Percentiles rank a stretch among this genome's conserved stretches.
These are phyloP conservation scores for Russula sp. DNA, from an alignment of 768 basidiomycete genomes.

Conservation along the genomic window DNA sequence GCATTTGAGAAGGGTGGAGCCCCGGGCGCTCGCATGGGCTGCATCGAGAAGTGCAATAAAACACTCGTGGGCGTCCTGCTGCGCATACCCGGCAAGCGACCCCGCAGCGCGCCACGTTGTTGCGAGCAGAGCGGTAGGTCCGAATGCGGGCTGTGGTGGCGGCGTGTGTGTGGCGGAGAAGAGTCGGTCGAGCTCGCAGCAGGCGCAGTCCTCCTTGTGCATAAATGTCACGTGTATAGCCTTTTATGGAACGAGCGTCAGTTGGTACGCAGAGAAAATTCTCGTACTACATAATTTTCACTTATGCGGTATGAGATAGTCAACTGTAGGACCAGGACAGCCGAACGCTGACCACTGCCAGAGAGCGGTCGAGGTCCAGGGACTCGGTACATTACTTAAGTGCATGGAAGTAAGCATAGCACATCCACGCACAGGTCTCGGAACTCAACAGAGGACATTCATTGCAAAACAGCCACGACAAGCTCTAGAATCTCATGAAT, in stretches of 20 bases:
- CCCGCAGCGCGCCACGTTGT: conserved; percentile 76
- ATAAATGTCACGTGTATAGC: too few species aligned
- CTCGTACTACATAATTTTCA: too few species aligned
- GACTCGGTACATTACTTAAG: too few species aligned
- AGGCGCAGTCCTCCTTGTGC: conserved; percentile 68
- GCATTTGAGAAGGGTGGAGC: conserved; percentile 71
- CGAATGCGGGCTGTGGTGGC: conserved; percentile 47
- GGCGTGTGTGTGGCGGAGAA: conserved; percentile 64
- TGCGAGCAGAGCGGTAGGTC: conserved; percentile 76
- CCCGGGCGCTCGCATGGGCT: conserved; percentile 73
- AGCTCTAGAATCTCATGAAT: conserved; percentile 63
- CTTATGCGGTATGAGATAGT: too few species aligned
- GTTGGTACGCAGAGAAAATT: too few species aligned
- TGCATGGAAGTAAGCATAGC: too few species aligned
- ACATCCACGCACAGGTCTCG: neutral
- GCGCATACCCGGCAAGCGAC: conserved; percentile 86
- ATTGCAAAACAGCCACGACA: conserved; percentile 45
- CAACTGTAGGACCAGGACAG: too few species aligned
- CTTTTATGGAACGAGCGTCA: too few species aligned
- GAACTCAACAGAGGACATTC: neutral
- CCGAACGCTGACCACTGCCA: too few species aligned
- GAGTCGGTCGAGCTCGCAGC: conserved; percentile 89
- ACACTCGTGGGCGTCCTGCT: conserved; percentile 91
- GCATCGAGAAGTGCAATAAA: conserved; percentile 82
- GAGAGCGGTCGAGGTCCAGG: too few species aligned